Evolutionary conservation across 2,329 filamentous ascomycete species (phyloP).

Genomic region (Trichoderma afroharzianum): DNA sequence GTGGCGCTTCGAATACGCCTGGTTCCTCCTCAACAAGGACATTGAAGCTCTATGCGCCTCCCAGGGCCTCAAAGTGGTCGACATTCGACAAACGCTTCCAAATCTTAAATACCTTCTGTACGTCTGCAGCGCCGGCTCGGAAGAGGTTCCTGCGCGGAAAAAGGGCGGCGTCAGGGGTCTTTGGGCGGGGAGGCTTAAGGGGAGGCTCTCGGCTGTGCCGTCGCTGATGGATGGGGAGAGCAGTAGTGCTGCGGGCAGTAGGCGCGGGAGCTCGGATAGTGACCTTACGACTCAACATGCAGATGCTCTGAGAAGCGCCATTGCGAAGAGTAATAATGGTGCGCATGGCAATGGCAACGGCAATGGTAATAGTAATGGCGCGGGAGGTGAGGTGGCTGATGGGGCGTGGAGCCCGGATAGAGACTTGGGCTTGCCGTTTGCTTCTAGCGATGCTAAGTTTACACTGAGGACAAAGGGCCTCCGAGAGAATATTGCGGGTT

Average conservation of each 20-base stretch:
- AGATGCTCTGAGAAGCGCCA: conserved; percentile 40
- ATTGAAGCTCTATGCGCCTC: conserved; percentile 67
- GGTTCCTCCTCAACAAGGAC: conserved; percentile 95
- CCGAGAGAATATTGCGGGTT: conserved; percentile 41
- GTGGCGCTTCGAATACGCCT: conserved; percentile 92
- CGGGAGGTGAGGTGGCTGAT: background rate
- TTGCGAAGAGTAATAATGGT: conserved; percentile 23
- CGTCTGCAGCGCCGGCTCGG: conserved; percentile 75
- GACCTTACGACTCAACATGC: conserved; percentile 37
- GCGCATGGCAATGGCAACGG: conserved; percentile 19
- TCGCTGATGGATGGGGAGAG: conserved; percentile 30
- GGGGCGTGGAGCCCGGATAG: conserved; percentile 20
- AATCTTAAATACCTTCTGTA: conserved; percentile 93
- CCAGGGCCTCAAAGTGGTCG: conserved; percentile 74
- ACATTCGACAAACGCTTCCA: conserved; percentile 86
- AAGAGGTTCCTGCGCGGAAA: conserved; percentile 59
- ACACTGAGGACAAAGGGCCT: conserved; percentile 55
- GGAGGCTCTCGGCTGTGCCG: conserved; percentile 31
- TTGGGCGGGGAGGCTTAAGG: conserved; percentile 47
- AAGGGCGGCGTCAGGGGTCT: conserved; percentile 58
- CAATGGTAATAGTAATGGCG: conserved; percentile 17
- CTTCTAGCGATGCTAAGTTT: conserved; percentile 43
- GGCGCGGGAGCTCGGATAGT: conserved; percentile 44
- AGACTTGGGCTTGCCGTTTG: conserved; percentile 43
- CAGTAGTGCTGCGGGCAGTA: conserved; percentile 37